Base-by-base conservation (phyloP, 352 stramenopile genomes). In the Peronospora tabacina region DNA sequence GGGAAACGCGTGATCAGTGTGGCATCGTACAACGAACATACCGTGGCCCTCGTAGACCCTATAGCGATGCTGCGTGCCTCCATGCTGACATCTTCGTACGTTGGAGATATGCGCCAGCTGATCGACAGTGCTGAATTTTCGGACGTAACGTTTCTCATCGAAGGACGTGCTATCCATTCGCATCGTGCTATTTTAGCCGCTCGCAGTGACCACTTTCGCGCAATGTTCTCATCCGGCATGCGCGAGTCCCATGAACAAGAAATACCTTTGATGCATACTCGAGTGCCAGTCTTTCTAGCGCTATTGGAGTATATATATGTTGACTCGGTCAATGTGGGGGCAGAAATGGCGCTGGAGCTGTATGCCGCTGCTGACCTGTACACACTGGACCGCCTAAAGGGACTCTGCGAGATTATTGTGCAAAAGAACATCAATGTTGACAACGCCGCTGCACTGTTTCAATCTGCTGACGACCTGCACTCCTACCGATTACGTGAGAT, bases 11-110 rank as follows among this genome's bases (percentile, higher is more conserved):
- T 98, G n/a, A 82, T 97, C n/a, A 81, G 85, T 24, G 85, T 98
- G 7, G 92, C 94, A 17, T 97, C 90, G n/a, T 98, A 98, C 76
- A 98, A 98, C 53, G 94, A 98, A 49, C 94, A 98, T 67, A 98
- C 94, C 4, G 88, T 96, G 3, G 92, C 90, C 20, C 72, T 98
- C 2, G 87, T 91, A 29, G 82, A 95, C 30, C 82, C 84, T 1
- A 64, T 89, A 40, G 82, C 76, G 10, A 86, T 73, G 9, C 55
- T 88, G n/a, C 82, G 77, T 17, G 73, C 82, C 15, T 87, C 75
- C 13, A 66, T 90, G 49, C 62, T 93, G 15, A 90, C 73, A 32
- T 95, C 82, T 45, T 91, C 83, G 36, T 92, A 93, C 43, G 47
- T 90, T 32, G 66, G 70, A n/a, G 84, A 98, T 53, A 92, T 98